Conservation (phyloP, 2,329 filamentous ascomycete species). For the Phialophora expanda region DNA sequence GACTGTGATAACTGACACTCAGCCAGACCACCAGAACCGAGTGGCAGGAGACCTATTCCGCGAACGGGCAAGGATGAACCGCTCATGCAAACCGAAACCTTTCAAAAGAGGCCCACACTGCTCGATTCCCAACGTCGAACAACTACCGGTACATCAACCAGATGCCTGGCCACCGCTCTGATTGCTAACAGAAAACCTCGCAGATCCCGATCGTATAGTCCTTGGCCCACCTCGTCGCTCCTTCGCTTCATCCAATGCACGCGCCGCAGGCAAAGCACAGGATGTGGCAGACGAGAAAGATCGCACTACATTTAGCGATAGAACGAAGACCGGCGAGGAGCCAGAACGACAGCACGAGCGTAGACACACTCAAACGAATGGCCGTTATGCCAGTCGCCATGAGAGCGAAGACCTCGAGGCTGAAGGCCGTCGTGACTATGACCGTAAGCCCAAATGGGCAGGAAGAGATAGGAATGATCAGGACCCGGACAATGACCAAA, state of each 20-base stretch:
- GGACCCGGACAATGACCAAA: slow-evolving; percentile 29
- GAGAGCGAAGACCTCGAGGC: slow-evolving; percentile 29
- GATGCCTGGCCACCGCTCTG: slow-evolving; percentile 38
- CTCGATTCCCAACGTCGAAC: slow-evolving; percentile 55
- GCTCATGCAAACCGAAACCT: slow-evolving; percentile 29
- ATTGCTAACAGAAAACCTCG: slow-evolving; percentile 40
- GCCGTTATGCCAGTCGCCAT: slow-evolving; percentile 27
- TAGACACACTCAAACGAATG: slow-evolving; percentile 29
- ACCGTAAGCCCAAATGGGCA: slow-evolving; percentile 36
- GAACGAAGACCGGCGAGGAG: slow-evolving; percentile 25
- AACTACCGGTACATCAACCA: slow-evolving; percentile 49
- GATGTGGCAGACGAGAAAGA: slow-evolving; percentile 28
- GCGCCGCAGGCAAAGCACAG: slow-evolving; percentile 52
- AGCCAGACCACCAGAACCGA: slow-evolving; percentile 51
- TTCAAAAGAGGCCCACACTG: slow-evolving; percentile 46
- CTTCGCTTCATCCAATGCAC: slow-evolving; percentile 75
- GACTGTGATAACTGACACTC: slow-evolving; percentile 25
- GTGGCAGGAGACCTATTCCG: slow-evolving; percentile 41
- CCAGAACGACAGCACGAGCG: slow-evolving; percentile 23
- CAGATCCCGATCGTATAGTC: slow-evolving; percentile 74
- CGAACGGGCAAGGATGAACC: slow-evolving; percentile 35
- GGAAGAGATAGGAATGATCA: slow-evolving; percentile 35
- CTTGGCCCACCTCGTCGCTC: slow-evolving; percentile 82
- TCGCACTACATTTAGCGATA: slow-evolving; percentile 25
- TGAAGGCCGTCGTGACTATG: slow-evolving; percentile 33